Percentiles rank a stretch among this genome's conserved stretches.
These are phyloP conservation scores for Hypoxylon intermedium DNA, from an alignment of 495 filamentous ascomycete genomes.

Conservation along the genomic window DNA sequence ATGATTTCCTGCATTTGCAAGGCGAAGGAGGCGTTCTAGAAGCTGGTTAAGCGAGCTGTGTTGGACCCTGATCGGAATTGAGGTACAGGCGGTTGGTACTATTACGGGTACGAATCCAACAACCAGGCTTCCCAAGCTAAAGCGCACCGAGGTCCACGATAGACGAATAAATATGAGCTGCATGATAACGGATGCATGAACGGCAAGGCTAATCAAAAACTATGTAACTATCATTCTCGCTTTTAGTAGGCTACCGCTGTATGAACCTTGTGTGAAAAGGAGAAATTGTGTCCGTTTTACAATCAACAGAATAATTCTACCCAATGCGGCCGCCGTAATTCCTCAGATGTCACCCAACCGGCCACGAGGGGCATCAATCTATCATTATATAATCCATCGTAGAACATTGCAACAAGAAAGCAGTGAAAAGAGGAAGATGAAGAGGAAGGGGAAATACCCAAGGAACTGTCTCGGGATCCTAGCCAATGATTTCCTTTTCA, in stretches of 20 bases:
- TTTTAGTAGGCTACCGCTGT: neutral
- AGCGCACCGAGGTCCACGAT: conserved; percentile 7
- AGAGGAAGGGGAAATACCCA: conserved; percentile 1
- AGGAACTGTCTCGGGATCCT: conserved; percentile 7
- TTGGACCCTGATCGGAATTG: conserved; percentile 8
- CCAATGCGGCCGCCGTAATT: conserved; percentile 22
- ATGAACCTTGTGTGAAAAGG: conserved; percentile 4
- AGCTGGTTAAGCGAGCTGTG: conserved; percentile 11
- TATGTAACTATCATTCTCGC: conserved; percentile 7
- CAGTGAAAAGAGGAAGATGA: neutral
- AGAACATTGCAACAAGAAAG: neutral
- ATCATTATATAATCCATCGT: conserved; percentile 24
- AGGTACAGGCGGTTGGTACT: conserved; percentile 6
- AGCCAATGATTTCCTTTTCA: conserved; percentile 23
- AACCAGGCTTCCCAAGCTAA: neutral
- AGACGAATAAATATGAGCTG: conserved; percentile 6
- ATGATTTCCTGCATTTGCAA: conserved; percentile 37
- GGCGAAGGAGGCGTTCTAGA: conserved; percentile 42
- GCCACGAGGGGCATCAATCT: conserved; percentile 25
- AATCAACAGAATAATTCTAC: conserved; percentile 15
- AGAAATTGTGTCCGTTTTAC: neutral
- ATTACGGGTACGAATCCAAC: conserved; percentile 10
- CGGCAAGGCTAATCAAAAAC: conserved; percentile 2
- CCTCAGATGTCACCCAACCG: conserved; percentile 16
- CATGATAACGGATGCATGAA: conserved; percentile 17